Evolutionary conservation across 164 flowering plant species (phyloP), one percentile per base, ranked within the genome.

Genomic region (Houttuynia cordata): DNA sequence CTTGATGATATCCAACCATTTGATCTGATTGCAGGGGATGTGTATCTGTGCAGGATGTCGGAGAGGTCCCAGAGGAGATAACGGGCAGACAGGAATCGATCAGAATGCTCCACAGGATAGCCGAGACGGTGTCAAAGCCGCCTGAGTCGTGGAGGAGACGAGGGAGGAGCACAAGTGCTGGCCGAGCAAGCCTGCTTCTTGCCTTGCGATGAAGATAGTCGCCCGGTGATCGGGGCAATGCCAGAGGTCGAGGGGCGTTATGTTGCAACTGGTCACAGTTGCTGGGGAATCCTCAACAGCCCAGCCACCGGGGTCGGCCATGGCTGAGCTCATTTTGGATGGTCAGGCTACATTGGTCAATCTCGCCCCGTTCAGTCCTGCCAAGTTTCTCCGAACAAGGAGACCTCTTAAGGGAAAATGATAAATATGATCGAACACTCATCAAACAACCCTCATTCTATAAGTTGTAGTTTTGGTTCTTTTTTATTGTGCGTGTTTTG

Each of bases 261-360:
- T 71, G 97, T 93, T 42, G 98, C 93, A 0, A 90, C 97, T 0
- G 97, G 96, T n/a, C 98, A 93, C 58, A 86, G 79, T 63, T 93
- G 96, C 57, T 87, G 98, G 98, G 98, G 97, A 4, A 87, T 93
- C 56, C 69, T 93, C 45, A 89, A 87, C 70, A 96, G 96, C 1
- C 96, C 96, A 0, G 96, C 94, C 14, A 89, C 96, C 0, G 97
- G 97, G 1, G 90, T n/a, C 86, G 53, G 97, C 96, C 14, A 19
- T 89, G 73, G 85, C 98, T 25, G 94, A 93, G 82, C 90, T 89
- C 59, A 76, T 93, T 56, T 23, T 93, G 57, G 88, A 89, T 70
- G 97, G 97, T 1, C 56, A 47, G n/a, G 69, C 94, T 24, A 74
- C 64, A 40, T 75, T 78, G 57, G 91, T 92, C 24, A 87, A 87